Evolutionary conservation across 495 filamentous ascomycete genomes (phyloP).

Genomic region (Ascobolus immersus): DNA sequence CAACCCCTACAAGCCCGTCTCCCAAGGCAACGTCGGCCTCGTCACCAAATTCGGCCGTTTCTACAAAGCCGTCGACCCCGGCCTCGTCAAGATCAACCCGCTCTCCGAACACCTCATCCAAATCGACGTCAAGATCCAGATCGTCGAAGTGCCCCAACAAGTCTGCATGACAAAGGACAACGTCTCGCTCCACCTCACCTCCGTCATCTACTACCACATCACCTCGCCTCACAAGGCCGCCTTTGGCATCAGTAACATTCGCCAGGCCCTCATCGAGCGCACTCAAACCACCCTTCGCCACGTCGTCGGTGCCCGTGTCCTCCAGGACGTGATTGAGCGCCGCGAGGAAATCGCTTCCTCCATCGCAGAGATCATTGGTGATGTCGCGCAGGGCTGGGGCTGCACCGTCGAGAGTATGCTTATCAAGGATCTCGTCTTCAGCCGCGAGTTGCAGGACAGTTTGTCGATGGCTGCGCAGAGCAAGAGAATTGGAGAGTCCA

Average conservation of each 20-base stretch:
- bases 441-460: constrained; percentile 83
- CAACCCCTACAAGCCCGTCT: constrained; percentile 88
- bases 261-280: constrained; percentile 82
- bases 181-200: constrained; percentile 74
- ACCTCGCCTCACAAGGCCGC: constrained; percentile 85
- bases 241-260: constrained; percentile 87
- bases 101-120: constrained; percentile 69
- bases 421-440: constrained; percentile 98
- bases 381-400: constrained; percentile 82
- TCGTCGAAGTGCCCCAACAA: constrained; percentile 78
- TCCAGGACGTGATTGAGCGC: constrained; percentile 97
- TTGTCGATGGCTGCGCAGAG: constrained; percentile 98
- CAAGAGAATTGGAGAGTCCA: constrained; percentile 94
- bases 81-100: constrained; percentile 95
- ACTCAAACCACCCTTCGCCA: constrained; percentile 96
- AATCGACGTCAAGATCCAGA: constrained; percentile 98
- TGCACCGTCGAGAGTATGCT: constrained; percentile 94
- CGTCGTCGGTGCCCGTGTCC: constrained; percentile 81
- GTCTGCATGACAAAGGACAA: constrained; percentile 99
- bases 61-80: constrained; percentile 87
- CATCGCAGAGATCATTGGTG: constrained; percentile 93
- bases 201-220: constrained; percentile 98
- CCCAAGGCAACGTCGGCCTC: constrained; percentile 78
- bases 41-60: constrained; percentile 93
- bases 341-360: constrained; percentile 87